Conservation (phyloP, 306 rosid genomes). For the Vigna mungo region DNA sequence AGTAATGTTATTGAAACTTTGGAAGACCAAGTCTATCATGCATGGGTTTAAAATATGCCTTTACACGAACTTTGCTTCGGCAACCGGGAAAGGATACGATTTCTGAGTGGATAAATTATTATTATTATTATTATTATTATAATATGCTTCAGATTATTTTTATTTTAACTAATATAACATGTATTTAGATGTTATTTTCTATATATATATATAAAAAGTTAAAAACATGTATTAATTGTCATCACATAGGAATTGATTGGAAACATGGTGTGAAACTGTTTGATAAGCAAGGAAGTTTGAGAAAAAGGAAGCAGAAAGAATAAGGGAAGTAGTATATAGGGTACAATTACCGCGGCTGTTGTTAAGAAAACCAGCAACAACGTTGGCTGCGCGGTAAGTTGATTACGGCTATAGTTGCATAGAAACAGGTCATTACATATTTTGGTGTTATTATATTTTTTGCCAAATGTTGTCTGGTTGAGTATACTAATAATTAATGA, state of each 20-base stretch:
- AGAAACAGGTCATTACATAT: slow-evolving; percentile 2
- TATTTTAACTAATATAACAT: not conserved
- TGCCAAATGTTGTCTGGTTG: slow-evolving; percentile 16
- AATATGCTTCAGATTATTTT: not conserved
- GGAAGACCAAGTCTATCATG: not conserved
- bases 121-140: not conserved
- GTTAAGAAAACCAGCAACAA: slow-evolving; percentile 27
- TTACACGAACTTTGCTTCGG: not conserved
- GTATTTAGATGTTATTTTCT: not conserved
- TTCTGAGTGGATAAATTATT: not conserved
- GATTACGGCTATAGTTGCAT: not conserved
- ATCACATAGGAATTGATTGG: not conserved
- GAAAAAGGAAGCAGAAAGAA: not conserved
- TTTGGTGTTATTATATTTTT: not conserved
- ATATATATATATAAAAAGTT: too few relatives aligned
- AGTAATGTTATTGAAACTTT: slow-evolving; percentile 4
- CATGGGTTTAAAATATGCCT: slow-evolving; percentile 7
- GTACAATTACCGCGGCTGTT: slow-evolving; percentile 23
- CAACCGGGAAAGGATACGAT: not conserved
- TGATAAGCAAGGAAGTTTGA: not conserved
- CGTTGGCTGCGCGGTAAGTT: slow-evolving; percentile 12
- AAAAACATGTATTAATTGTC: too few relatives aligned
- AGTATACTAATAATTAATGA: slow-evolving; percentile 1
- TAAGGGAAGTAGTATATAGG: not conserved
- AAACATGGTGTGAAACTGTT: not conserved